phyloP scores from a whole-genome alignment of 2,329 filamentous ascomycete genomes.

The Claviceps sp. region DNA sequence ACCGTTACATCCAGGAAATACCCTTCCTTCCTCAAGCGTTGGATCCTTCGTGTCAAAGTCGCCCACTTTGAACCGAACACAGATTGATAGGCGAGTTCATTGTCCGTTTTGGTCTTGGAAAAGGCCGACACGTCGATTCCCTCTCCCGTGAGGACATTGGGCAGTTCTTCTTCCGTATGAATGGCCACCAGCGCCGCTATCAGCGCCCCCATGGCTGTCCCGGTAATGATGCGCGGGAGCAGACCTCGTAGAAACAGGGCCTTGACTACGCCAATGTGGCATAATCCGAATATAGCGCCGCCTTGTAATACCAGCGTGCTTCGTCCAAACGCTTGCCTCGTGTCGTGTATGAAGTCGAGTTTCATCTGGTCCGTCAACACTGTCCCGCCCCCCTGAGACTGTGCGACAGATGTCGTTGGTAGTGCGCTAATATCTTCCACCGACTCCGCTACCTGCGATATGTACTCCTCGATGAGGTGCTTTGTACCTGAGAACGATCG shows the following conservation, averaged over 20 bases:
- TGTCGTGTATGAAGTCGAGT: constrained; percentile 75
- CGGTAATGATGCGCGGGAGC: constrained; percentile 79
- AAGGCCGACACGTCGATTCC: constrained; percentile 77
- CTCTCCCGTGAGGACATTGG: constrained; percentile 61
- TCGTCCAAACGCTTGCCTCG: constrained; percentile 74
- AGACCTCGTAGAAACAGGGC: constrained; percentile 69
- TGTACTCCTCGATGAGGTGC: constrained; percentile 80
- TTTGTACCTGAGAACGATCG: constrained; percentile 81
- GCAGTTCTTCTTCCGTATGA: constrained; percentile 74
- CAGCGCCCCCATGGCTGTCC: constrained; percentile 78
- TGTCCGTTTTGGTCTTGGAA: constrained; percentile 24
- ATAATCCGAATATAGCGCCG: constrained; percentile 81
- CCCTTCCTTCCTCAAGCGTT: constrained; percentile 59
- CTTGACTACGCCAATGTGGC: constrained; percentile 82
- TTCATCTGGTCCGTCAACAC: constrained; percentile 60
- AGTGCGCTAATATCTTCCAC: constrained; percentile 62
- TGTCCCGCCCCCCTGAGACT: constrained; percentile 20
- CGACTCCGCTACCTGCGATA: constrained; percentile 68
- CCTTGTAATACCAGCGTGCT: constrained; percentile 79
- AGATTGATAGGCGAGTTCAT: constrained; percentile 21
- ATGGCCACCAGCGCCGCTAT: constrained; percentile 81
- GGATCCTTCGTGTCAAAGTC: constrained; percentile 52
- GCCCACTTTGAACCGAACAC: constrained; percentile 31
- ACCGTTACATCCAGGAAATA: constrained; percentile 75
- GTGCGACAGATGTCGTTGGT: constrained; percentile 36